These are phyloP conservation scores for Starmera caribaea DNA, from an alignment of 805 yeast genomes.

Conservation along the genomic window DNA sequence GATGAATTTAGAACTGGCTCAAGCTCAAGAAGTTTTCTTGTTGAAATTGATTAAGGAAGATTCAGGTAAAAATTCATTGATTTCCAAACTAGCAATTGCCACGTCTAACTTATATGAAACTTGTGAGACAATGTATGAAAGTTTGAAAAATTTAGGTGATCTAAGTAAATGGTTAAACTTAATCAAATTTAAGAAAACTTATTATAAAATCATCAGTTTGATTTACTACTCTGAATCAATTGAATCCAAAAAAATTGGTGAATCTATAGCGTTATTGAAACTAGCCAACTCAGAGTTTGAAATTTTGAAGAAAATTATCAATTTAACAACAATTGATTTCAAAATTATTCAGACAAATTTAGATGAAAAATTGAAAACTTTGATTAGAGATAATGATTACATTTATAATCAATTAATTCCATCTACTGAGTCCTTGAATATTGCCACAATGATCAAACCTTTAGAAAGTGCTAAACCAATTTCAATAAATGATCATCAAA, in stretches of 20 bases:
- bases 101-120: conserved; percentile 46
- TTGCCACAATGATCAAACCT: conserved; percentile 47
- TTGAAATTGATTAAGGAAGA: conserved; percentile 45
- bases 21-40: conserved; percentile 80
- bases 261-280: conserved; percentile 56
- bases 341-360: conserved; percentile 21
- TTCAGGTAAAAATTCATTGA: conserved; percentile 45
- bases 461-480: conserved; percentile 60
- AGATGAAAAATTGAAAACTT: conserved; percentile 25
- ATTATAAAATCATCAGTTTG: conserved; percentile 49
- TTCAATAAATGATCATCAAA: conserved; percentile 35
- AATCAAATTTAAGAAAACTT: conserved; percentile 41
- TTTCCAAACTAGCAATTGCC: conserved; percentile 66
- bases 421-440: conserved; percentile 35
- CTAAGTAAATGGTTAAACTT: conserved; percentile 40
- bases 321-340: conserved; percentile 24
- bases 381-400: conserved; percentile 80
- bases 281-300: conserved; percentile 35
- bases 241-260: conserved; percentile 61
- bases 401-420: conserved; percentile 81
- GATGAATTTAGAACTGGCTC: conserved; percentile 62
- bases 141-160: conserved; percentile 30
- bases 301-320: conserved; percentile 21
- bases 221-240: conserved; percentile 48
- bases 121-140: conserved; percentile 36